phyloP scores from a whole-genome alignment of 805 yeast species.

The Metschnikowia peoriensis region DNA sequence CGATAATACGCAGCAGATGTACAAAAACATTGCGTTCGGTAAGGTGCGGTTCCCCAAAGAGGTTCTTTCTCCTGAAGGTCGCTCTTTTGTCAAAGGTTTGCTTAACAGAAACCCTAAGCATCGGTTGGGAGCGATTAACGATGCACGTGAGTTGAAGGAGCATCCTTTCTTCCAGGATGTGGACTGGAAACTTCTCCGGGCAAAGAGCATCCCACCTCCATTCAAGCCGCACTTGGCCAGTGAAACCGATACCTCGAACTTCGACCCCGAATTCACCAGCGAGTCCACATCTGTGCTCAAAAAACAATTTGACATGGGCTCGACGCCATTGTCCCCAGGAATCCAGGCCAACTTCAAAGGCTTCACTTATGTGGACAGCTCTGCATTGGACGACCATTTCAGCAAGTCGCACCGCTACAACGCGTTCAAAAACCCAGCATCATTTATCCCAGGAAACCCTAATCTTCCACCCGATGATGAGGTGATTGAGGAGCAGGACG shows the following conservation, averaged over 20 bases:
- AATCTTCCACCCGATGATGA: conserved; percentile 81
- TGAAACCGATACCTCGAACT: conserved; percentile 93
- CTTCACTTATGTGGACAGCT: conserved; percentile 93
- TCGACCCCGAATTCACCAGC: conserved; percentile 96
- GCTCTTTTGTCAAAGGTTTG: conserved; percentile 92
- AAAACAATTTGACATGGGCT: conserved; percentile 60
- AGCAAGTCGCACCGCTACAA: conserved; percentile 37
- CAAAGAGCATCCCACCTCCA: conserved; percentile 91
- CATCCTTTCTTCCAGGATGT: conserved; percentile 91
- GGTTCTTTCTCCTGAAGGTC: conserved; percentile 87
- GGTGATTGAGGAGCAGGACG: conserved; percentile 64
- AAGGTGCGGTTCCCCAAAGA: conserved; percentile 97
- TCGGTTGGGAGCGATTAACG: conserved; percentile 86
- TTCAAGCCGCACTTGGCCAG: conserved; percentile 89
- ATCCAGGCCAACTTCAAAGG: conserved; percentile 97
- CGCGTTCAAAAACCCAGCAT: conserved; percentile 52
- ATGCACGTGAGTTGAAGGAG: conserved; percentile 87
- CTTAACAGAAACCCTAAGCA: conserved; percentile 95
- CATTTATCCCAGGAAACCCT: conserved; percentile 77
- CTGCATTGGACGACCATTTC: conserved; percentile 86
- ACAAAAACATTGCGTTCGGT: conserved; percentile 97
- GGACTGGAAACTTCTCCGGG: conserved; percentile 79
- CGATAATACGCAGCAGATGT: conserved; percentile 97
- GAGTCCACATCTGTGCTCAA: conserved; percentile 81
- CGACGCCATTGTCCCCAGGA: conserved; percentile 89